phyloP scores from a whole-genome alignment of 2,329 filamentous ascomycete genomes.

The Colletotrichum tamarilloi region DNA sequence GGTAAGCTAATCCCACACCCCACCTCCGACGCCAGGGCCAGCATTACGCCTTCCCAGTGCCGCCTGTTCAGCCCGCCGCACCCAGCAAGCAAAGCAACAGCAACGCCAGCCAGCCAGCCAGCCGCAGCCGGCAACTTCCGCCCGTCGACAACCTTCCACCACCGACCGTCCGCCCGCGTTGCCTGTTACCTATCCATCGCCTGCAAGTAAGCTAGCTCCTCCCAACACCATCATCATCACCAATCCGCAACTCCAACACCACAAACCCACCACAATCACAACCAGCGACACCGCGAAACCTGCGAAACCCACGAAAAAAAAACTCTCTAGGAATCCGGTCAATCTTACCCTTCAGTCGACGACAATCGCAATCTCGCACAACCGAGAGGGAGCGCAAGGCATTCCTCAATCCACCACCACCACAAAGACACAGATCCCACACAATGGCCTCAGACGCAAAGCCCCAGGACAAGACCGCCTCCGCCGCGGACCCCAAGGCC shows the following conservation, averaged over 20 bases:
- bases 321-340: background rate
- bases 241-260: slow-evolving; percentile 1
- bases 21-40: background rate
- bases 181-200: background rate
- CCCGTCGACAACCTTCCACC: slow-evolving; percentile 29
- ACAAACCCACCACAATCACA: background rate
- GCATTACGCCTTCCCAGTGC: slow-evolving; percentile 18
- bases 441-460: slow-evolving; percentile 44
- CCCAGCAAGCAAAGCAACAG: too few relatives aligned
- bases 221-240: background rate
- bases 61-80: background rate
- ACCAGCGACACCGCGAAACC: background rate
- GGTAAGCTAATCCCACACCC: slow-evolving; percentile 7
- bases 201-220: background rate
- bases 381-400: too few relatives aligned
- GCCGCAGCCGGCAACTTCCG: slow-evolving; percentile 29
- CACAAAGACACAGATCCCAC: slow-evolving; percentile 1
- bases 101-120: background rate
- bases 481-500: slow-evolving; percentile 53
- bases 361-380: background rate
- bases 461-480: slow-evolving; percentile 43
- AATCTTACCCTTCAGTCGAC: too few relatives aligned
- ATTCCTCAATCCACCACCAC: background rate
- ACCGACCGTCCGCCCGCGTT: background rate
- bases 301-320: background rate